Evolutionary conservation across 352 stramenopile species (phyloP), one percentile per base, ranked within the genome.

Genomic region (Globisporangium iwayamae): DNA sequence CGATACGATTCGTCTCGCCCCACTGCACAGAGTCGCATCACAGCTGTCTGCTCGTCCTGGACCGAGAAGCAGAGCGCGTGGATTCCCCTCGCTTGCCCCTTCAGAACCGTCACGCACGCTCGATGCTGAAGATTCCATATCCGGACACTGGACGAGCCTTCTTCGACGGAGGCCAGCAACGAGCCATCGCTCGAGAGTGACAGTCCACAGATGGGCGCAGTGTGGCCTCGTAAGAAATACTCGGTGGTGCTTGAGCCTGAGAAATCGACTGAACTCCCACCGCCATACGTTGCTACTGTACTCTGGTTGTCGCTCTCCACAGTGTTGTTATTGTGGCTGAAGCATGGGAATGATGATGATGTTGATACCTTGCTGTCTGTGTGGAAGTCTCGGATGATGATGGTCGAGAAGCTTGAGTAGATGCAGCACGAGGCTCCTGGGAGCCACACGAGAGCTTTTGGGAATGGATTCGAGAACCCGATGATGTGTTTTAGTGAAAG

Each of bases 381-480:
- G 4, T 51, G 59, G 45, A 81, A 77, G n/a, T 78, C 67, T 18
- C 80, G 71, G 18, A 89, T 51, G 25, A 92, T 59, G 56, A 94
- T 85, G 16, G 82, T 90, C 25, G 83, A 87, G 43, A 76, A 75
- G 30, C 75, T 87, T 16, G 83, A 67, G 50, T 91, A 91, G 11
- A 91, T 63, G 56, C 78, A 94, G 0, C 68, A 69, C 2, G 69
- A 74, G 4, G 71, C 64, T 10, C 76, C 62, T 1, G 76, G 72
- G 36, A 86, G 47, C 83, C 83, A 94, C 16, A 82, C 47, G 20
- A 92, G 41, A 34, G 75, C 66, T 4, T 68, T 70, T n/a, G 73
- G 63, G 34, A 79, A 83, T 2, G 61, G 56, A n/a, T 73, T 78
- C 28, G 79, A 89, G 55, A 91, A 86, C 0, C 83, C 83, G 45